Evolutionary conservation across 805 yeast genomes (phyloP).

Genomic region (Starmerella apicola): DNA sequence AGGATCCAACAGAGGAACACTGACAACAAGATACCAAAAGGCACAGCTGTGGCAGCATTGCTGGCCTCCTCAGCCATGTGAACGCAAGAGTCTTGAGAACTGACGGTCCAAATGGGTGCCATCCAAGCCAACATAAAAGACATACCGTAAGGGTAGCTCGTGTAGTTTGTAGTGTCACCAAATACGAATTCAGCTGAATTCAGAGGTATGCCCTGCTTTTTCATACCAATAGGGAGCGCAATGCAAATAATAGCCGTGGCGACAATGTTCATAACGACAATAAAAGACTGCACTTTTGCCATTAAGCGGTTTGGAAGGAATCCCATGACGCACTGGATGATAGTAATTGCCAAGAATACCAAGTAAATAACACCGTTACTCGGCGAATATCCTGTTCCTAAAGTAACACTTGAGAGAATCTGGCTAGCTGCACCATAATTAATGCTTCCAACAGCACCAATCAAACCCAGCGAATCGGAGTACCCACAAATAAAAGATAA

Average conservation of each 20-base stretch:
- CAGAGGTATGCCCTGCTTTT: slow-evolving; percentile 25
- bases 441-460: slow-evolving; percentile 58
- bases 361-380: slow-evolving; percentile 49
- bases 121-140: slow-evolving; percentile 42
- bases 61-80: slow-evolving; percentile 63
- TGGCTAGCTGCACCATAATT: slow-evolving; percentile 61
- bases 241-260: slow-evolving; percentile 44
- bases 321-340: slow-evolving; percentile 41
- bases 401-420: slow-evolving; percentile 27
- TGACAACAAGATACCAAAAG: slow-evolving; percentile 51
- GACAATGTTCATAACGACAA: slow-evolving; percentile 42
- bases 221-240: slow-evolving; percentile 49
- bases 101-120: slow-evolving; percentile 67
- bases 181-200: slow-evolving; percentile 44
- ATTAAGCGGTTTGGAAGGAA: slow-evolving; percentile 45
- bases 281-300: slow-evolving; percentile 47
- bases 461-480: slow-evolving; percentile 52
- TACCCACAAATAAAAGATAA: slow-evolving; percentile 54
- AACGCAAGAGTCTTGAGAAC: slow-evolving; percentile 59
- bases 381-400: slow-evolving; percentile 39
- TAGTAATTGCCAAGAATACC: slow-evolving; percentile 48
- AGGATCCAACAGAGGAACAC: slow-evolving; percentile 44
- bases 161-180: slow-evolving; percentile 40
- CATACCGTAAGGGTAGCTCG: slow-evolving; percentile 48
- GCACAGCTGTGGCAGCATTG: slow-evolving; percentile 50